Conservation (phyloP, 768 basidiomycete genomes). For the Lactarius trivialis region DNA sequence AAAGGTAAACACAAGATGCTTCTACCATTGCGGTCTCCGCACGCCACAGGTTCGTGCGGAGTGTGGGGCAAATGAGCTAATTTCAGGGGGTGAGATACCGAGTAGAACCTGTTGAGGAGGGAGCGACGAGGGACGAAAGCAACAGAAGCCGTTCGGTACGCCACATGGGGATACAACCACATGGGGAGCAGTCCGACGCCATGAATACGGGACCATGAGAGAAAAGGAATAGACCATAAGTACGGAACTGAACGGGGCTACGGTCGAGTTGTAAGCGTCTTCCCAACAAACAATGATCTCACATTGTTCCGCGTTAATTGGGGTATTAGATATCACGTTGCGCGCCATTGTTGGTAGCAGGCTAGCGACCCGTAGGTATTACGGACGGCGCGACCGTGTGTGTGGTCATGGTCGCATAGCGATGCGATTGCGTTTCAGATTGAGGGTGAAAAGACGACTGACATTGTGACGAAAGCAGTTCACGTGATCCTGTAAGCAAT, state of each 20-base stretch:
- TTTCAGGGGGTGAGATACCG: neutral
- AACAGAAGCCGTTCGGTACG: neutral
- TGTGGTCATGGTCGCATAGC: slow-evolving; percentile 14
- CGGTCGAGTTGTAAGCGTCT: neutral
- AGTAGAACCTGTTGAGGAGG: neutral
- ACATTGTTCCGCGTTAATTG: neutral
- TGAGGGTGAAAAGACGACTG: neutral
- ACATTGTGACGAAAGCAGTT: neutral
- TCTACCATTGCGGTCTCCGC: neutral
- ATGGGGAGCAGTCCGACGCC: neutral
- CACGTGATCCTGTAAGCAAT: slow-evolving; percentile 6
- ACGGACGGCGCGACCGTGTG: neutral
- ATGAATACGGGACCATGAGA: slow-evolving; percentile 1
- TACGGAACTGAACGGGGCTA: neutral
- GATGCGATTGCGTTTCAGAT: slow-evolving; percentile 13
- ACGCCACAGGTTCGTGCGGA: neutral
- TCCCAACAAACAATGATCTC: slow-evolving; percentile 6
- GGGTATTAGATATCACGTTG: slow-evolving; percentile 12
- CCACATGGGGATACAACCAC: neutral
- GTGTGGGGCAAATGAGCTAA: neutral
- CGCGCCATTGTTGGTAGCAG: neutral
- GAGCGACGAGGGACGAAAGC: neutral
- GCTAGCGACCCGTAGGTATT: neutral
- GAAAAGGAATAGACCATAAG: neutral
- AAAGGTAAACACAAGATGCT: neutral